Evolutionary conservation across 2,329 filamentous ascomycete genomes (phyloP).

Genomic region (Colletotrichum lini): DNA sequence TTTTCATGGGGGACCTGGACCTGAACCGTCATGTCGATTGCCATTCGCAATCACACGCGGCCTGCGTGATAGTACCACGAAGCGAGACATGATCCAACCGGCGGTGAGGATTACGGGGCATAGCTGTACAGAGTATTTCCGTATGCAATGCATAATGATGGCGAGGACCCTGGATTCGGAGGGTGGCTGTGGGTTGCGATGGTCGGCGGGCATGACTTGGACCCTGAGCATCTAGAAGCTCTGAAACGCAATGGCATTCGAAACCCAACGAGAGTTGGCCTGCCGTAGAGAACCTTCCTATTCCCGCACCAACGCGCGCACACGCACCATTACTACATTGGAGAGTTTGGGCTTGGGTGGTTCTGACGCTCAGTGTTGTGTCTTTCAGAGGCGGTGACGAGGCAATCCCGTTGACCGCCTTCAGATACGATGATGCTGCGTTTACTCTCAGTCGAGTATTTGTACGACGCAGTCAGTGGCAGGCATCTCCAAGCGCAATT

Average conservation of each 20-base stretch:
- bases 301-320: conserved; percentile 2
- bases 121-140: not conserved
- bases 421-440: not conserved
- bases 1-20: conserved; percentile 19
- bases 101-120: conserved; percentile 28
- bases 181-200: conserved; percentile 13
- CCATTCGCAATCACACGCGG: not conserved
- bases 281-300: conserved; percentile 11
- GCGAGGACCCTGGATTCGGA: conserved; percentile 35
- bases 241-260: conserved; percentile 36
- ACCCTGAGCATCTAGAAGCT: conserved; percentile 37
- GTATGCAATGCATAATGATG: conserved; percentile 24
- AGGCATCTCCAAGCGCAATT: conserved; percentile 14
- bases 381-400: not conserved
- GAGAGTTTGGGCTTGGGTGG: conserved; percentile 12
- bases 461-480: not conserved
- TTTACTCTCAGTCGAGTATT: not conserved
- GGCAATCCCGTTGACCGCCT: conserved; percentile 23
- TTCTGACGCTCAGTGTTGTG: not conserved
- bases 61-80: not conserved
- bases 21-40: conserved; percentile 24
- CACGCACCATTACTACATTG: not conserved
- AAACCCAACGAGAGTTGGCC: conserved; percentile 30
- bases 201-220: conserved; percentile 33
- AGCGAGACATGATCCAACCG: conserved; percentile 24